Base-by-base conservation (phyloP, 208 protist species). In the Acanthamoeba culbertsoni region DNA sequence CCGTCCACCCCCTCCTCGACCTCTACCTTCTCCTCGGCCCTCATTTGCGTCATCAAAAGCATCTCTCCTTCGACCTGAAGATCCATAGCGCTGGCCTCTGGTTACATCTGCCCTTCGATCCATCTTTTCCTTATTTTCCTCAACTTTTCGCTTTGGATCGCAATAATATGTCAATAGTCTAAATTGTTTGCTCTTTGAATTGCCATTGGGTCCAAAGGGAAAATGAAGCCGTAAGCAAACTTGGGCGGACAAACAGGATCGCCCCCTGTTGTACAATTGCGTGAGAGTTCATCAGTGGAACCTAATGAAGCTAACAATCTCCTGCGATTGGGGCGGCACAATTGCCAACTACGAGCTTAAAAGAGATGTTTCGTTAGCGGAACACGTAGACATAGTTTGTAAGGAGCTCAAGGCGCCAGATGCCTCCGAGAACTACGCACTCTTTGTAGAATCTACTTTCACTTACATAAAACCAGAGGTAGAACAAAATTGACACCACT, bases 321-420 rank as follows among this genome's bases (percentile, higher is more conserved):
- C 71, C 42, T 82, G 71, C 45, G 71, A 82, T 33, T 89, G 51
- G 79, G 79, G 79, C 1, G 79, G 51, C 79, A 65, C 79, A 7
- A 59, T 89, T 12, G 28, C 46, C 79, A n/a, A 31, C 12, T 89
- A 68, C 37, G 79, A 89, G 45, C 23, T 89, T 18, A 89, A 65
- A 51, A 3, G 55, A n/a, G 79, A 89, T 31, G 35, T 68, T 18
- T 18, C 10, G 4, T 33, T 89, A 33, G 51, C 79, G 46, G 51
- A 59, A 42, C 79, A 89, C 51, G 42, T 89, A 45, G 51, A 57
- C 79, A n/a, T 20, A 3, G 18, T 89, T 12, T 89, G 79, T 45
- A 16, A 23, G 16, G 51, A 89, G 20, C 53, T 89, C 26, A 37
- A 65, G 20, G 79, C 79, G 35, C 51, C 46, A 2, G 79, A 65